Conservation (phyloP, 2,329 filamentous ascomycete species). For the Penicillium sp. region DNA sequence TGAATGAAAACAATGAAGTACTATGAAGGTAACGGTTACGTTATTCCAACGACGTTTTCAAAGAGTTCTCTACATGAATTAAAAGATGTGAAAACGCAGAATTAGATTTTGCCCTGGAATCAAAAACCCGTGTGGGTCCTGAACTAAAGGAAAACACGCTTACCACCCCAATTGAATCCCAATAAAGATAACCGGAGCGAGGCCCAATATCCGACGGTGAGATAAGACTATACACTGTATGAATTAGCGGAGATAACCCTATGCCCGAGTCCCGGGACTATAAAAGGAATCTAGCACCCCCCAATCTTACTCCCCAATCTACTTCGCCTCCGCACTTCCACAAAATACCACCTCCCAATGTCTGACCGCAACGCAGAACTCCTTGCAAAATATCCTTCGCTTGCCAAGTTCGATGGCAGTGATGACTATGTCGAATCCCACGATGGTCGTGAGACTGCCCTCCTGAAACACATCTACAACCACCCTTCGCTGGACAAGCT, state of each 20-base stretch:
- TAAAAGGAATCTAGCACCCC: background rate
- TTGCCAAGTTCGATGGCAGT: background rate
- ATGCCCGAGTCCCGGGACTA: background rate
- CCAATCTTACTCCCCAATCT: background rate
- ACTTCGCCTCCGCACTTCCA: conserved; percentile 1
- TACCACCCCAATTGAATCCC: background rate
- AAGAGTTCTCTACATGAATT: background rate
- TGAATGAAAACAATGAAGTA: too few species aligned
- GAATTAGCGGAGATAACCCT: background rate
- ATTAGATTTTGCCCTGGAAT: background rate
- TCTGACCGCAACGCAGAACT: background rate
- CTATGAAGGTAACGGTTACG: rapidly evolving
- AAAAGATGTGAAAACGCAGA: background rate
- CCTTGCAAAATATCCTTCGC: conserved; percentile 5
- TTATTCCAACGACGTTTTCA: background rate
- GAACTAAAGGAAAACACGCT: background rate
- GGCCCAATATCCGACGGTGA: background rate
- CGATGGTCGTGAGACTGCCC: conserved; percentile 13
- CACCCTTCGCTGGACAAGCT: conserved; percentile 8
- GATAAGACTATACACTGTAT: background rate
- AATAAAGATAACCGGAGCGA: background rate
- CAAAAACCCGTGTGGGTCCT: background rate
- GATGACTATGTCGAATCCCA: conserved; percentile 9
- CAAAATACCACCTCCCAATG: background rate
- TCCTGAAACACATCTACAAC: conserved; percentile 12